Base-by-base conservation (phyloP, 805 yeast genomes). In the Wickerhamomyces queroliae region DNA sequence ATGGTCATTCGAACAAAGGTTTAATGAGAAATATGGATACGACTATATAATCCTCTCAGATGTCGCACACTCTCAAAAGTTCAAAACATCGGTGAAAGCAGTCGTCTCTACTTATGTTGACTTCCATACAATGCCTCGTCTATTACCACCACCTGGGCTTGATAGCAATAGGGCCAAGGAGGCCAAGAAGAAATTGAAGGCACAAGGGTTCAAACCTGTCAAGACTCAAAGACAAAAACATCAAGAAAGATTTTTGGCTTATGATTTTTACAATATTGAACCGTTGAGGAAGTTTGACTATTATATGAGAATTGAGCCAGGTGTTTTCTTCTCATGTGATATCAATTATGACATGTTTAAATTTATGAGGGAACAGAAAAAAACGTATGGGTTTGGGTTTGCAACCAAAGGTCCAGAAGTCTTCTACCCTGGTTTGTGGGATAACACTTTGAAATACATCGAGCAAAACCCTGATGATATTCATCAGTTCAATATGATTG, bases 21-120 rank as follows among this genome's bases (percentile, higher is more conserved):
- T 83, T 66, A 84, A 84, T 58, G 35, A 56, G 37, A 58, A 66
- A 27, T 79, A 59, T 53, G 69, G 76, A 48, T 83, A 85, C 53
- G 91, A 84, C 56, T 85, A 87, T 84, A 77, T 83, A 2, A 80
- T 86, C 47, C 58, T 86, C 36, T 82, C 83, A 53, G 88, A 86
- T 53, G 67, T 63, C 37, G 73, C 70, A 4, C 84, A 82, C 52
- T 57, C 70, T 18, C 66, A 62, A 1, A 72, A 69, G 41, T 86
- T 85, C 58, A 69, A 59, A 35, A 49, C 53, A 11, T 55, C 62
- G 24, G 67, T 80, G 1, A 44, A 65, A 6, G 63, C 67, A 11
- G 52, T 69, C 25, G 70, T 78, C 7, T 69, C 80, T 1, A 84
- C 89, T 7, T 59, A 54, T 5, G 73, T 76, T 17, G 65, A 66